Conservation (phyloP, 352 stramenopile genomes). For the Phytophthora cryptogea region DNA sequence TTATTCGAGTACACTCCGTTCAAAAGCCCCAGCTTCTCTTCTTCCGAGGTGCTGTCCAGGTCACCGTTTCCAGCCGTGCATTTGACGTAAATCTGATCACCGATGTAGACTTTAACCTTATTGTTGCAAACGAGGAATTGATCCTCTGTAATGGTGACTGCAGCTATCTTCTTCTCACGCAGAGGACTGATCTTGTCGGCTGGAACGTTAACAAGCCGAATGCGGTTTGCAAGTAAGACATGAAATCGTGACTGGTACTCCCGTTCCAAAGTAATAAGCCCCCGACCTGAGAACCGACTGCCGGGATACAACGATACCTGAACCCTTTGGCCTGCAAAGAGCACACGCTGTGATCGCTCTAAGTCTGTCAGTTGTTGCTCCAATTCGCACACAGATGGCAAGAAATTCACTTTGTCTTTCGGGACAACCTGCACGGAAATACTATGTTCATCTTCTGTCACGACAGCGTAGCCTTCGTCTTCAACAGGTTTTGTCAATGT, state of each 20-base stretch:
- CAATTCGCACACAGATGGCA: slow-evolving; percentile 63
- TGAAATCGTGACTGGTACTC: slow-evolving; percentile 48
- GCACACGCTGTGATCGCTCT: slow-evolving; percentile 36
- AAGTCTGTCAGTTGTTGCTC: slow-evolving; percentile 59
- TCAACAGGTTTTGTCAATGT: slow-evolving; percentile 55
- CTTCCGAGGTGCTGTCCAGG: slow-evolving; percentile 42
- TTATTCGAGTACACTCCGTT: slow-evolving; percentile 82
- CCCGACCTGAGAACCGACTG: slow-evolving; percentile 65
- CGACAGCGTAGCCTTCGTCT: slow-evolving; percentile 52
- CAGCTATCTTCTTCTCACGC: slow-evolving; percentile 61
- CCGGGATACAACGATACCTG: slow-evolving; percentile 75
- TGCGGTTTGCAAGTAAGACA: slow-evolving; percentile 70
- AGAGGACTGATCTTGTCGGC: slow-evolving; percentile 63
- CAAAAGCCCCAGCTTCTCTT: slow-evolving; percentile 71
- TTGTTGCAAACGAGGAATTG: slow-evolving; percentile 66
- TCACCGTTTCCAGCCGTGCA: slow-evolving; percentile 48
- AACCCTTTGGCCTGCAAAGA: slow-evolving; percentile 74
- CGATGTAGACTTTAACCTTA: slow-evolving; percentile 75
- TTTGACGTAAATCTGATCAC: slow-evolving; percentile 77
- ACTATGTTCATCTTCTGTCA: slow-evolving; percentile 66
- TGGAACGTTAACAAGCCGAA: slow-evolving; percentile 71
- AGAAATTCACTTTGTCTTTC: slow-evolving; percentile 48
- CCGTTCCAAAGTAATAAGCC: slow-evolving; percentile 60
- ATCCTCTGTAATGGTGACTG: slow-evolving; percentile 67
- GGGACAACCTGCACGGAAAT: slow-evolving; percentile 61